phyloP scores from a whole-genome alignment of 2,329 filamentous ascomycete species.

The Alternaria triticina region DNA sequence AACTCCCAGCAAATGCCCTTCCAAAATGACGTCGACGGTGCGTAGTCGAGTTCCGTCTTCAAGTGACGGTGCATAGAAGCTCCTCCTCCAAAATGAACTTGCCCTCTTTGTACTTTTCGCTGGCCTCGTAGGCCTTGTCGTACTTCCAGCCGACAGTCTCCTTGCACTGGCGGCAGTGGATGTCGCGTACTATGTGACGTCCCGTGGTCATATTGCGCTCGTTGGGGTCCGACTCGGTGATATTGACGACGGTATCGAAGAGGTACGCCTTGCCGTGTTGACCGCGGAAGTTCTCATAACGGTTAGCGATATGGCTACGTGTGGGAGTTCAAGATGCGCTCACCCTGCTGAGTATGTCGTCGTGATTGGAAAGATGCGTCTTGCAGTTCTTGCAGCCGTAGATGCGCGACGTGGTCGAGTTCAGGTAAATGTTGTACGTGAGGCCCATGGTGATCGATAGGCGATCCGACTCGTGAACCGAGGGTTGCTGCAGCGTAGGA shows the following conservation, averaged over 20 bases:
- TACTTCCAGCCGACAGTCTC: constrained; percentile 98
- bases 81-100: constrained; percentile 97
- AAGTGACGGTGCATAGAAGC: constrained; percentile 77
- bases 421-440: constrained; percentile 89
- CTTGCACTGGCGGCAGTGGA: constrained; percentile 87
- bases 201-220: constrained; percentile 99
- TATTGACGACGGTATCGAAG: constrained; percentile 93
- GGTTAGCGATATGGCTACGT: constrained; percentile 8
- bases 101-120: constrained; percentile 98
- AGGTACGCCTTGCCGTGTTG: constrained; percentile 98
- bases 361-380: constrained; percentile 91
- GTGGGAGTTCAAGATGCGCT: constrained; percentile 37
- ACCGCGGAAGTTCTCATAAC: constrained; percentile 86
- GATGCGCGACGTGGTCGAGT: constrained; percentile 82
- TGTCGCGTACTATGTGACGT: constrained; percentile 91
- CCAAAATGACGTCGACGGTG: constrained; percentile 1
- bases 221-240: constrained; percentile 79
- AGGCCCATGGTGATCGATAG: constrained; percentile 72
- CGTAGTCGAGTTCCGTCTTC: constrained; percentile 18
- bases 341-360: constrained; percentile 94
- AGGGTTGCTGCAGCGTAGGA: constrained; percentile 6
- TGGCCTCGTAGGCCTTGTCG: constrained; percentile 90
- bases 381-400: constrained; percentile 94
- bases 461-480: constrained; percentile 4
- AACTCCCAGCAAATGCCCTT: constrained; percentile 37